These are phyloP conservation scores for Solanum sparsipilum DNA, from an alignment of 257 asterid genomes.

Conservation along the genomic window DNA sequence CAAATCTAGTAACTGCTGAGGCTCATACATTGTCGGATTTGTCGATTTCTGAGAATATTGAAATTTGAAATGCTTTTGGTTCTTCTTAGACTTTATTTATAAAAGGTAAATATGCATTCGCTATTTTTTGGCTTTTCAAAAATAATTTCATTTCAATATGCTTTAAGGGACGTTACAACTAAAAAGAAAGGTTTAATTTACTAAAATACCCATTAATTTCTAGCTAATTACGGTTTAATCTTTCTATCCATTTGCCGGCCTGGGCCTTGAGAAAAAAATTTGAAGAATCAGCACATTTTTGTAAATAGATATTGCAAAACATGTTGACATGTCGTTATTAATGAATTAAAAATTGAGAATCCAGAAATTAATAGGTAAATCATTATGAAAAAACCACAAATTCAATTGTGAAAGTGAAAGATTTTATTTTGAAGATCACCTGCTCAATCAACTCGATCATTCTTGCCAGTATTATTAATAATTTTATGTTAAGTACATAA, in stretches of 20 bases:
- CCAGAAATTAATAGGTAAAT: neutral
- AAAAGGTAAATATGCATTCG: neutral
- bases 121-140: neutral
- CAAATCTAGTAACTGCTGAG: slow-evolving; percentile 53
- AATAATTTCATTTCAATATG: neutral
- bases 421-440: fast-evolving
- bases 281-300: neutral
- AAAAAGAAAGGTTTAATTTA: neutral
- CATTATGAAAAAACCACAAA: neutral
- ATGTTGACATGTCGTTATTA: neutral
- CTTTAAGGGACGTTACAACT: neutral
- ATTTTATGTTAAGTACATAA: neutral
- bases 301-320: neutral
- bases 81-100: neutral
- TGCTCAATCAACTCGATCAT: no score
- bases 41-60: neutral
- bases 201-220: neutral
- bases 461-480: fast-evolving
- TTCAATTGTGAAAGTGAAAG: neutral
- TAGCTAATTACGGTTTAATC: neutral
- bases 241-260: neutral
- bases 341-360: neutral
- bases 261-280: neutral
- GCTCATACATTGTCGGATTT: slow-evolving; percentile 26
- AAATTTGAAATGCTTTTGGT: neutral